Percentiles rank a stretch among this genome's conserved stretches.
Conservation (phyloP, 306 rosid genomes). For the Herpetospermum pedunculosum region DNA sequence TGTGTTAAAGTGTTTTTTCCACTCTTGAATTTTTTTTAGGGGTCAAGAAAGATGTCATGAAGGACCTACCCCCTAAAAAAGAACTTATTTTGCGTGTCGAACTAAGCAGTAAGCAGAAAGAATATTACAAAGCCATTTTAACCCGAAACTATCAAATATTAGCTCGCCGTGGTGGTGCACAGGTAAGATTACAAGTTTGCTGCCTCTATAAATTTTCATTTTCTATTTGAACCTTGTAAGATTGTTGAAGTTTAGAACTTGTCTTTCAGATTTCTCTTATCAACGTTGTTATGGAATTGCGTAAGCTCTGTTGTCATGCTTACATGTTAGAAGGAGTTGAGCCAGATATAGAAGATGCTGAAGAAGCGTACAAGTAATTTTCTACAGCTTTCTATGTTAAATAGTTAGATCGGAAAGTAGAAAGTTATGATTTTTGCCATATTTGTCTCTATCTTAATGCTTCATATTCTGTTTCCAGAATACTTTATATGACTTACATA, state of each 20-base stretch:
- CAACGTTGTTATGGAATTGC: slow-evolving; percentile 97
- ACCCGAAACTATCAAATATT: slow-evolving; percentile 95
- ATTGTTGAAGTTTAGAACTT: slow-evolving; percentile 15
- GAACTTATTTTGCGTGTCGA: slow-evolving; percentile 94
- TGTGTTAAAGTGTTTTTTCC: neutral
- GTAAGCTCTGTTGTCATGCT: slow-evolving; percentile 97
- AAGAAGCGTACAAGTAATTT: slow-evolving; percentile 62
- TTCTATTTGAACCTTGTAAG: neutral
- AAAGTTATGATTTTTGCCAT: neutral
- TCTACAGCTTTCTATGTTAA: slow-evolving; percentile 1
- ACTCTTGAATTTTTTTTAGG: slow-evolving; percentile 32
- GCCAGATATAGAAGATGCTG: slow-evolving; percentile 73
- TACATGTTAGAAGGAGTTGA: slow-evolving; percentile 98
- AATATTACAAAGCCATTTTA: slow-evolving; percentile 91
- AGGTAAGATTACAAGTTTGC: slow-evolving; percentile 36
- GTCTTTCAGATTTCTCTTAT: slow-evolving; percentile 81
- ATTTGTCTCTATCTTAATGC: slow-evolving; percentile 3
- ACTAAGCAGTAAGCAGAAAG: slow-evolving; percentile 88
- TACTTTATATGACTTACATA: neutral
- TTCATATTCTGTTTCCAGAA: neutral
- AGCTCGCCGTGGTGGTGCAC: slow-evolving; percentile 95
- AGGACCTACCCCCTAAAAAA: slow-evolving; percentile 95
- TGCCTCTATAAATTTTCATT: neutral
- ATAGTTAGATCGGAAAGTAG: neutral
- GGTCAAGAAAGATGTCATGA: slow-evolving; percentile 98